Base-by-base conservation (phyloP, 495 filamentous ascomycete species). In the Aspergillus sparsus region DNA sequence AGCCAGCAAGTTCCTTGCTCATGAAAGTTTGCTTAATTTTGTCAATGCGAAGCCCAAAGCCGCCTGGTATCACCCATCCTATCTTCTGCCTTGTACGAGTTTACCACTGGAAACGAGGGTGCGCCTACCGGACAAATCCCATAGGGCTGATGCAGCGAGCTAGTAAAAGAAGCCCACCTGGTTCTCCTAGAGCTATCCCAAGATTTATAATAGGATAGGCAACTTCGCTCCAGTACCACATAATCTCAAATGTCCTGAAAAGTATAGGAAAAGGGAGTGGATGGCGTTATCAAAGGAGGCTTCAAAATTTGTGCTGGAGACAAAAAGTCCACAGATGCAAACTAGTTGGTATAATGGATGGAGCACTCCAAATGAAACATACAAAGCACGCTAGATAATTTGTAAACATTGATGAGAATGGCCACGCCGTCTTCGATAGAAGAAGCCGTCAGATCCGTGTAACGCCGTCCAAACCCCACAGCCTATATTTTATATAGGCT, bases 321-420 rank as follows among this genome's bases (percentile, higher is more conserved):
- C 10, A 33, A 10, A 31, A 32, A 51, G 49, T 31, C 57, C 39
- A 59, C 33, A 37, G 35, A 18, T 37, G 51, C 21, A 34, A 44
- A 62, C 16, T 59, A 59, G 59, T 64, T 53, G 33, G 44, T 60
- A 57, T 53, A 35, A 65, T 55, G 60, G 49, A 60, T 27, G 21
- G 50, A 64, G 54, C 63, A 69, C 62, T 62, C 69, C 68, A 69
- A 71, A 62, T 65, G 58, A 65, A 63, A 65, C 60, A 68, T 69
- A 73, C 66, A 65, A 71, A 72, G 62, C 75, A 75, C 70, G 74
- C 71, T 77, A 72, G 68, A 79, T 74, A 71, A 69, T 66, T 71
- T 73, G 71, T 72, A 60, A 74, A 79, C 71, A 76, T 74, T 65
- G 67, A 71, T 72, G 67, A 68, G 68, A 72, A 69, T 71, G 66